Base-by-base conservation (phyloP, 179 eudicot species). In the Patellifolia procumbens region DNA sequence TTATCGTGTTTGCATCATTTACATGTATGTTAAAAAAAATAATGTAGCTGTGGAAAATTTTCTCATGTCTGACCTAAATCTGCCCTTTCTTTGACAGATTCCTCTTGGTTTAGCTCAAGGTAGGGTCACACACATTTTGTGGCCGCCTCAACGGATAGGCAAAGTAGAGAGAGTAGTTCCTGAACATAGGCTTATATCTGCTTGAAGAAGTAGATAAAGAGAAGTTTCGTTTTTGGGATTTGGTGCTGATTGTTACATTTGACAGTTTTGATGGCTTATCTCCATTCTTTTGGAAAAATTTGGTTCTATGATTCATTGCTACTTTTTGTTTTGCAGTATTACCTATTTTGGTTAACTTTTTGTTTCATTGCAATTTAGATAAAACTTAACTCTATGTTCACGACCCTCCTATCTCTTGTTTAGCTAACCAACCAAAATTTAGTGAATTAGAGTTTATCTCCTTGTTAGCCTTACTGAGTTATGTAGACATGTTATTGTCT, bases 81-180 rank as follows among this genome's bases (percentile, higher is more conserved):
- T 72, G 68, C n/a, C 51, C 35, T 72, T 70, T 5, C 15, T 28
- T 31, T 56, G 61, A 66, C 93, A 95, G 99, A 81, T 95, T 76
- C 99, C 99, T 37, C 77, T 95, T 37, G 99, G 97, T 64, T 86
- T 95, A 82, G 87, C 93, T 20, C 88, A 80, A 17, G 99, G 99
- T 39, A 88, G 97, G 73, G 91, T 86, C 42, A 91, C 91, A 10
- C 97, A 91, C 80, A 73, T 89, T 75, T 66, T 94, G 45, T 94
- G 98, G 97, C 98, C 98, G 2, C 98, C 97, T 76, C 87, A 89
- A 22, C 88, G 97, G 75, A 78, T 88, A 3, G 90, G 92, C 63
- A 84, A 83, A 90, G 89, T 95, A 20, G 80, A 85, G 53, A 75
- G 82, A 58, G 75, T 64, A 61, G 79, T 63, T 75, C 56, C 84